These are phyloP conservation scores for Leccinum boreale DNA, from an alignment of 768 basidiomycete species.

Conservation along the genomic window DNA sequence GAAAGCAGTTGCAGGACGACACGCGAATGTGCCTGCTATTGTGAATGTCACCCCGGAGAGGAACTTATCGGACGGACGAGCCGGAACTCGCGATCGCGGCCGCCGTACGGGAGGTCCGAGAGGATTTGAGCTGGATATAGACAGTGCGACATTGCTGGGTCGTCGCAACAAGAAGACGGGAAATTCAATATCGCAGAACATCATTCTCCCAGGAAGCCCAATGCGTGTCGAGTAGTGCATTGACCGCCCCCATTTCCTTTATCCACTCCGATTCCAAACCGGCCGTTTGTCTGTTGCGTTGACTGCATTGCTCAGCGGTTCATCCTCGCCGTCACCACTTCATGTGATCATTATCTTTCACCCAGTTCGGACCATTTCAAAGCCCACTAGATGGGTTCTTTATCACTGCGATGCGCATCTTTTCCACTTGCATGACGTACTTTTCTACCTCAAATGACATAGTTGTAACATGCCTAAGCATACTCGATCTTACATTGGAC, in stretches of 20 bases:
- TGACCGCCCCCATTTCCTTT: background rate
- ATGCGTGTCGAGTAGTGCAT: constrained; percentile 27
- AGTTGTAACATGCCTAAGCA: constrained; percentile 17
- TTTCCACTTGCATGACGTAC: constrained; percentile 10
- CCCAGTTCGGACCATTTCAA: background rate
- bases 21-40: constrained; percentile 4
- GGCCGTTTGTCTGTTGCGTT: background rate
- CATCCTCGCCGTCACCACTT: background rate
- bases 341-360: background rate
- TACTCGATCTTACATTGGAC: constrained; percentile 13
- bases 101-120: constrained; percentile 26
- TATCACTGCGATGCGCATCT: constrained; percentile 11
- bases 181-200: constrained; percentile 35
- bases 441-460: constrained; percentile 3
- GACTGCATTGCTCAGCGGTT: background rate
- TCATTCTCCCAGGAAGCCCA: constrained; percentile 29
- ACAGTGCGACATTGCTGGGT: constrained; percentile 83
- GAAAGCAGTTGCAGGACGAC: constrained; percentile 14
- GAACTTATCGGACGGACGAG: constrained; percentile 55
- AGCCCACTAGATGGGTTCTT: background rate
- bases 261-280: background rate
- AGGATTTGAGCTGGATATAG: constrained; percentile 82
- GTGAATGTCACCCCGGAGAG: constrained; percentile 19
- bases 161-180: constrained; percentile 50
- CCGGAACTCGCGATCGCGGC: constrained; percentile 65